These are phyloP conservation scores for Myxozyma neotropica DNA, from an alignment of 805 yeast species.

Conservation along the genomic window DNA sequence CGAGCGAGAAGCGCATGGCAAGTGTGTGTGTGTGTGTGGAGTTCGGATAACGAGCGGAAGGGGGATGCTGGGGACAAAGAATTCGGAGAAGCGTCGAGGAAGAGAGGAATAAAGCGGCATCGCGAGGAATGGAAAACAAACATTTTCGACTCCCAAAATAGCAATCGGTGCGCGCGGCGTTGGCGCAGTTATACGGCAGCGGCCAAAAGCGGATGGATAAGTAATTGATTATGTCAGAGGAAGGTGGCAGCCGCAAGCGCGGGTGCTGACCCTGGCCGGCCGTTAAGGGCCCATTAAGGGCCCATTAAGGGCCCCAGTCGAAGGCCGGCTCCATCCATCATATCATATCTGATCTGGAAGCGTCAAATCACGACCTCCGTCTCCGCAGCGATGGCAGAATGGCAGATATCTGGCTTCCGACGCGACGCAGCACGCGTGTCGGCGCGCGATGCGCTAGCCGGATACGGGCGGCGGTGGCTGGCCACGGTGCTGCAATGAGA, in stretches of 20 bases:
- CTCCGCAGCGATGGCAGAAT: no score
- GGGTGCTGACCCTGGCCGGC: no score
- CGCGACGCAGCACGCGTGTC: not conserved
- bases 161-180: not conserved
- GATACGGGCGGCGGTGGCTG: no score
- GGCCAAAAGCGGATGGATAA: conserved; percentile 6
- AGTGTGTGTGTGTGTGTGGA: not conserved
- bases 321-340: no score
- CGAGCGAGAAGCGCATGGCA: conserved; percentile 22
- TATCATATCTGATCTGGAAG: no score
- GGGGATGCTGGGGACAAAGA: not conserved
- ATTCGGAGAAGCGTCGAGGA: not conserved
- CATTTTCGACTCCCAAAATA: conserved; percentile 11
- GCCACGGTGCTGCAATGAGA: no score
- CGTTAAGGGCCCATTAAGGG: no score
- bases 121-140: conserved; percentile 4
- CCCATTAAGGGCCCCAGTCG: no score
- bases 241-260: not conserved
- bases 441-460: not conserved
- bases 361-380: no score
- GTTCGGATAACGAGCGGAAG: not conserved
- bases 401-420: no score
- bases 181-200: not conserved
- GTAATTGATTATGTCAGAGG: not conserved
- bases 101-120: not conserved